A percentile compares a stretch with the other conserved stretches of the same genome.
phyloP scores from a whole-genome alignment of 106 monocot genomes.

The Phalaenopsis aphrodite region DNA sequence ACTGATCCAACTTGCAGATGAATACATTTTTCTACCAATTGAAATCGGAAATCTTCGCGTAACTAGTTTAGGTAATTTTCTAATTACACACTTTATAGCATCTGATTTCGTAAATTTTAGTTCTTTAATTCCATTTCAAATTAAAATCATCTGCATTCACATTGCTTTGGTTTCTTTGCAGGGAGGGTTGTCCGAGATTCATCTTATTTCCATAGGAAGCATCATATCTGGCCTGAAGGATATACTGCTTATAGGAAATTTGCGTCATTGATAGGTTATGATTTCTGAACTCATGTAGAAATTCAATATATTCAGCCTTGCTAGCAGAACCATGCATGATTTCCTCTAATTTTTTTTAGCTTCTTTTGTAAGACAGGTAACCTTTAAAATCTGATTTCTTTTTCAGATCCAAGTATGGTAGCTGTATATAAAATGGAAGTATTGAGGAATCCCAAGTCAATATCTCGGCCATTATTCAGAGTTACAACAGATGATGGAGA shows the following conservation, averaged over 20 bases:
- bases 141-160: not conserved
- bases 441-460: slow-evolving; percentile 66
- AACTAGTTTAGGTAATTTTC: slow-evolving; percentile 50
- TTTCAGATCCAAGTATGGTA: slow-evolving; percentile 50
- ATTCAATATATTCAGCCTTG: not conserved
- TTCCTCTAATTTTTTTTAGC: not conserved
- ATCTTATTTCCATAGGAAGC: slow-evolving; percentile 67
- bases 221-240: slow-evolving; percentile 85
- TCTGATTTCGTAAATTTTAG: not conserved
- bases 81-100: not conserved
- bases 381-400: not conserved
- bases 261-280: slow-evolving; percentile 67
- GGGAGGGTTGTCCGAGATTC: slow-evolving; percentile 78
- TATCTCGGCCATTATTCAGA: slow-evolving; percentile 72
- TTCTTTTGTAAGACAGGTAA: slow-evolving; percentile 1
- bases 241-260: slow-evolving; percentile 88
- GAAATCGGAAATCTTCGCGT: slow-evolving; percentile 76
- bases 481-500: slow-evolving; percentile 65
- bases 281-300: not conserved
- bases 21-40: slow-evolving; percentile 34
- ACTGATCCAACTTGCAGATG: slow-evolving; percentile 11
- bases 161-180: slow-evolving; percentile 19
- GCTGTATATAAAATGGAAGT: slow-evolving; percentile 87
- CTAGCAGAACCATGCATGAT: not conserved
- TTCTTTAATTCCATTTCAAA: not conserved